Evolutionary conservation across 2,329 filamentous ascomycete species (phyloP).

Genomic region (Clonostachys chloroleuca): DNA sequence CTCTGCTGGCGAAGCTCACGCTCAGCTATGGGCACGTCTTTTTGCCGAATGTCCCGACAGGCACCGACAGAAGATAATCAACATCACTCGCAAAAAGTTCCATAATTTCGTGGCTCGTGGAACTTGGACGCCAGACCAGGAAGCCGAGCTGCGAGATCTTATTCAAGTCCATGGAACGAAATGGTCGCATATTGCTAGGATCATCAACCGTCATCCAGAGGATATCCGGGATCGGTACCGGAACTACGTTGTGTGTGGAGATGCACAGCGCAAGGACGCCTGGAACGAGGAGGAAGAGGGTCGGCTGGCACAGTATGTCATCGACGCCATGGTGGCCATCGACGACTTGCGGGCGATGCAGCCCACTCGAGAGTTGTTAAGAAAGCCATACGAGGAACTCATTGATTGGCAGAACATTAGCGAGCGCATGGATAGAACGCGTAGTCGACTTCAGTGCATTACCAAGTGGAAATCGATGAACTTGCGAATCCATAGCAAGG

Average conservation of each 20-base stretch:
- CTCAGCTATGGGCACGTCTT: constrained; percentile 46
- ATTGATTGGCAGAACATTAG: constrained; percentile 66
- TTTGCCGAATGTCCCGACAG: constrained; percentile 42
- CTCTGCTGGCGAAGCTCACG: constrained; percentile 24
- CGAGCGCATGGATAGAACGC: constrained; percentile 52
- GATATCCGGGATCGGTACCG: constrained; percentile 68
- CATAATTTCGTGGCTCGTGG: constrained; percentile 59
- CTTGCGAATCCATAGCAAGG: constrained; percentile 22
- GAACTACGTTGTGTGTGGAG: constrained; percentile 59
- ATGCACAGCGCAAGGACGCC: constrained; percentile 41
- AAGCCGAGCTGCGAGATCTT: constrained; percentile 25
- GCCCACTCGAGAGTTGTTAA: constrained; percentile 19
- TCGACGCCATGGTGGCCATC: constrained; percentile 44
- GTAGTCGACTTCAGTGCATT: constrained; percentile 64
- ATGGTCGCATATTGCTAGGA: constrained; percentile 58
- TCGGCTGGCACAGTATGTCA: constrained; percentile 45
- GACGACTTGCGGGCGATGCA: constrained; percentile 27
- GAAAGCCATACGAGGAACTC: constrained; percentile 42
- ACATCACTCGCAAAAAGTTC: constrained; percentile 56
- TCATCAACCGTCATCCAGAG: constrained; percentile 59
- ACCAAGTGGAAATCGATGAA: constrained; percentile 58
- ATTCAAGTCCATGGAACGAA: constrained; percentile 35
- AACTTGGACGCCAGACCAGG: constrained; percentile 31
- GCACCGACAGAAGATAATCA: constrained; percentile 47
- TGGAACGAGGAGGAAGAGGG: constrained; percentile 62